A percentile compares a stretch with the other conserved stretches of the same genome.
phyloP scores from a whole-genome alignment of 495 filamentous ascomycete species.

The Podospora didyma region DNA sequence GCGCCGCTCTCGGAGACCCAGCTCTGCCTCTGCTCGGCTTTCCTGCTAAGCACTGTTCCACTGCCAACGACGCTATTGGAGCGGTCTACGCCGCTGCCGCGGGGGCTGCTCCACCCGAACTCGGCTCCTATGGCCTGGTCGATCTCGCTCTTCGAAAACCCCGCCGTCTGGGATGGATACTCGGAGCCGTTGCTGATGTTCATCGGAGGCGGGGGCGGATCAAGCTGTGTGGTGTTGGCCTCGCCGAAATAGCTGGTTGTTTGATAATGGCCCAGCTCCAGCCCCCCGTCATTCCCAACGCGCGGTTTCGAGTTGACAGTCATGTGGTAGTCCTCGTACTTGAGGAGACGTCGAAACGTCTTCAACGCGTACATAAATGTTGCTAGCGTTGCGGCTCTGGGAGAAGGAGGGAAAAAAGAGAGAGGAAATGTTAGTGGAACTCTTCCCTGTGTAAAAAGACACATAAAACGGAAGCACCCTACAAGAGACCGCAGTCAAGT shows the following conservation, averaged over 20 bases:
- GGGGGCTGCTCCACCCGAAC: slow-evolving; percentile 31
- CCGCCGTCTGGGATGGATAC: slow-evolving; percentile 9
- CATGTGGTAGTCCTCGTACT: slow-evolving; percentile 41
- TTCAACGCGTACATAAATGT: slow-evolving; percentile 36
- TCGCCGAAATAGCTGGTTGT: no score
- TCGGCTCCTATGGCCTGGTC: slow-evolving; percentile 34
- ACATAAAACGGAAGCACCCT: no score
- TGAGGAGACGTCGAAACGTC: slow-evolving; percentile 36
- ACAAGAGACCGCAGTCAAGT: slow-evolving; percentile 41
- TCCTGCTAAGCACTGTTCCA: slow-evolving; percentile 21
- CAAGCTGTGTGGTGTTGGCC: slow-evolving; percentile 15
- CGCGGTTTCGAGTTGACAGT: slow-evolving; percentile 32
- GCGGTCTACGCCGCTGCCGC: not conserved
- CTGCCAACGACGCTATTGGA: slow-evolving; percentile 12
- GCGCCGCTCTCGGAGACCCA: slow-evolving; percentile 19
- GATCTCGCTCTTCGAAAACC: slow-evolving; percentile 26
- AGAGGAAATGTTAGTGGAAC: not conserved
- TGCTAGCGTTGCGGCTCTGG: slow-evolving; percentile 28
- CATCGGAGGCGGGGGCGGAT: slow-evolving; percentile 1
- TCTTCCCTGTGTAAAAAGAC: no score
- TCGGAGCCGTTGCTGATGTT: not conserved
- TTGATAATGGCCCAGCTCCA: slow-evolving; percentile 23
- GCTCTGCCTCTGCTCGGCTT: slow-evolving; percentile 14
- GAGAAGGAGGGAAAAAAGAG: not conserved
- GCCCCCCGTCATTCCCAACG: not conserved